phyloP scores from a whole-genome alignment of 2,329 filamentous ascomycete genomes.

The Tothia fuscella region DNA sequence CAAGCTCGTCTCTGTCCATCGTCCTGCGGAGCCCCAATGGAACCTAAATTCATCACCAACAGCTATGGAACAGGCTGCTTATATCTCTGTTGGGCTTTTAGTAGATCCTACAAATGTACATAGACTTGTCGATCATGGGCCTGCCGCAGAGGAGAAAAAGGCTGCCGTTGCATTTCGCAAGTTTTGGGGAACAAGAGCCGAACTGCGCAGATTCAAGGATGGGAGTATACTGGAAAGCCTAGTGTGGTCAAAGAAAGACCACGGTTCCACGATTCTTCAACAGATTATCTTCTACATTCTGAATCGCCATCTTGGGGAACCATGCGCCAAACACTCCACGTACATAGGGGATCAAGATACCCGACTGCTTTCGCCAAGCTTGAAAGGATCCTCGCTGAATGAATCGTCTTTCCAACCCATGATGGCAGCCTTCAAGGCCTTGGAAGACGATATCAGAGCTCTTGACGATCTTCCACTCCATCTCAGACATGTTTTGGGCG shows the following conservation, averaged over 20 bases:
- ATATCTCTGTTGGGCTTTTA: conserved; percentile 53
- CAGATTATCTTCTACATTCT: conserved; percentile 69
- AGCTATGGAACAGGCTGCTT: conserved; percentile 16
- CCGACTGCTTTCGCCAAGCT: conserved; percentile 29
- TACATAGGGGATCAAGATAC: conserved; percentile 37
- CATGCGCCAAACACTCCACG: conserved; percentile 36
- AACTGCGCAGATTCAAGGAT: conserved; percentile 88
- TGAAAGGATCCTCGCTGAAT: background rate
- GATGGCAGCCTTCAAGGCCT: conserved; percentile 54
- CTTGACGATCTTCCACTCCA: conserved; percentile 81
- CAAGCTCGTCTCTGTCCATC: conserved; percentile 42
- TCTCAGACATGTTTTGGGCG: conserved; percentile 65
- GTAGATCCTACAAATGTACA: conserved; percentile 61
- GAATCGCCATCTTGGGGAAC: conserved; percentile 52
- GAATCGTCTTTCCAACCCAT: conserved; percentile 49
- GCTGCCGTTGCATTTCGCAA: conserved; percentile 70
- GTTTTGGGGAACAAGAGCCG: conserved; percentile 92
- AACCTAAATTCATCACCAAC: conserved; percentile 17
- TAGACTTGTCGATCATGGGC: conserved; percentile 77
- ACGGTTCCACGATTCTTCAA: conserved; percentile 54
- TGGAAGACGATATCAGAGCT: conserved; percentile 66
- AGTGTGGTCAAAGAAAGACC: conserved; percentile 59
- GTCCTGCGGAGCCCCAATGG: conserved; percentile 25
- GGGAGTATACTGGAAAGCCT: conserved; percentile 88
- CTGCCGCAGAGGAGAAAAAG: conserved; percentile 71